phyloP scores from a whole-genome alignment of 2,329 filamentous ascomycete species.

The Fusarium torulosum region DNA sequence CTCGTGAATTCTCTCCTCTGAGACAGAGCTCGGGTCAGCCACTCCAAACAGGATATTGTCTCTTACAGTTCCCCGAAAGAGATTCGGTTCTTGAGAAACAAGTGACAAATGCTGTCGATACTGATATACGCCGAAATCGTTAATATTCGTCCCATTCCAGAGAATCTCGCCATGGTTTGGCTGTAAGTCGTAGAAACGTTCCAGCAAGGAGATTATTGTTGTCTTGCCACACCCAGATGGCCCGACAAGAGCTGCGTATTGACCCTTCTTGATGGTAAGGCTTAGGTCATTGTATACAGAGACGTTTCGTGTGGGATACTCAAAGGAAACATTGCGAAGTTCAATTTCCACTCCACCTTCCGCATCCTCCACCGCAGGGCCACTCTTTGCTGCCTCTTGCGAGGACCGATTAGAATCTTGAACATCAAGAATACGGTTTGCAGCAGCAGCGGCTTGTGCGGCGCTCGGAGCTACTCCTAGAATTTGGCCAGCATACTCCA shows the following conservation, averaged over 20 bases:
- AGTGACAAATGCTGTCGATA: constrained; percentile 76
- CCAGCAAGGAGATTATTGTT: constrained; percentile 74
- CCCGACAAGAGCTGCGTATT: constrained; percentile 78
- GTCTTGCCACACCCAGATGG: constrained; percentile 79
- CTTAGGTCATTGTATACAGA: constrained; percentile 71
- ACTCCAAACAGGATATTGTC: constrained; percentile 79
- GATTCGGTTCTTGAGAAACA: constrained; percentile 79
- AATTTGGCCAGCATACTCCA: constrained; percentile 57
- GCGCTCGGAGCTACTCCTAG: constrained; percentile 75
- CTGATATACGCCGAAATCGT: constrained; percentile 66
- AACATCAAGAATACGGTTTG: constrained; percentile 67
- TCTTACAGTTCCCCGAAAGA: constrained; percentile 71
- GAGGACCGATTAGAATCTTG: constrained; percentile 5
- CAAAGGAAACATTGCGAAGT: constrained; percentile 68
- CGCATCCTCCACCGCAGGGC: constrained; percentile 55
- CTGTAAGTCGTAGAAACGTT: constrained; percentile 76
- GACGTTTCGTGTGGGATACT: constrained; percentile 68
- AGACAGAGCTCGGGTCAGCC: constrained; percentile 60
- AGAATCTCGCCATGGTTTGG: constrained; percentile 68
- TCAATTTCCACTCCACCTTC: constrained; percentile 68
- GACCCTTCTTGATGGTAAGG: constrained; percentile 73
- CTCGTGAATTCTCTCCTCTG: constrained; percentile 64
- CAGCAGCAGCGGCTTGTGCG: constrained; percentile 68
- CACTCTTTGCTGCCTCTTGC: constrained; percentile 43
- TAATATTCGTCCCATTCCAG: constrained; percentile 71